Conservation (phyloP, 768 basidiomycete species). For the Serendipita indica region DNA sequence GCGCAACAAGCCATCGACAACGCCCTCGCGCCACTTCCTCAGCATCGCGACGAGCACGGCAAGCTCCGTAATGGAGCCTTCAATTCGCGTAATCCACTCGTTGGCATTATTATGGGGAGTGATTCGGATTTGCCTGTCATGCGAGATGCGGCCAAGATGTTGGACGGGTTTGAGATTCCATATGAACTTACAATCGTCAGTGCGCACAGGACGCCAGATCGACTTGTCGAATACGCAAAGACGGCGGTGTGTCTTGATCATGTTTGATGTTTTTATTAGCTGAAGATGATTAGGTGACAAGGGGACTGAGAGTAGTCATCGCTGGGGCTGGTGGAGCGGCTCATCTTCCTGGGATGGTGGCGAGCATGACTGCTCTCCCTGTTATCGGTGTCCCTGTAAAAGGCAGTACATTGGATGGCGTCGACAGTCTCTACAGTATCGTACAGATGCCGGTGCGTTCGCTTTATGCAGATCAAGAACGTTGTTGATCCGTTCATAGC, state of each 20-base stretch:
- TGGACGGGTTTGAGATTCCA: slow-evolving; percentile 68
- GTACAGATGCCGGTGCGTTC: slow-evolving; percentile 91
- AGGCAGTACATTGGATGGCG: slow-evolving; percentile 82
- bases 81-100: slow-evolving; percentile 39
- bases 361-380: slow-evolving; percentile 80
- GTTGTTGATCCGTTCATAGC: slow-evolving; percentile 30
- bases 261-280: no score
- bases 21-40: slow-evolving; percentile 12
- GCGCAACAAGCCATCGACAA: not conserved
- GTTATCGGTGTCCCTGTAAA: slow-evolving; percentile 97
- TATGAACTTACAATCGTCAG: slow-evolving; percentile 94
- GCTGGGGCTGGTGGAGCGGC: slow-evolving; percentile 98
- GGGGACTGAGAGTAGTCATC: slow-evolving; percentile 51
- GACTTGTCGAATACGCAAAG: slow-evolving; percentile 70
- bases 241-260: slow-evolving; percentile 42
- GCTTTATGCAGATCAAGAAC: slow-evolving; percentile 2
- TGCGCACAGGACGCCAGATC: slow-evolving; percentile 85
- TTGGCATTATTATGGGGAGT: slow-evolving; percentile 95
- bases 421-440: slow-evolving; percentile 93
- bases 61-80: not conserved
- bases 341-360: slow-evolving; percentile 97
- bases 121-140: slow-evolving; percentile 95
- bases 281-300: slow-evolving; percentile 15
- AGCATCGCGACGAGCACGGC: slow-evolving; percentile 32
- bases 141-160: slow-evolving; percentile 72